phyloP scores from a whole-genome alignment of 176 grass and related monocot species.

The Musa troglodytarum region DNA sequence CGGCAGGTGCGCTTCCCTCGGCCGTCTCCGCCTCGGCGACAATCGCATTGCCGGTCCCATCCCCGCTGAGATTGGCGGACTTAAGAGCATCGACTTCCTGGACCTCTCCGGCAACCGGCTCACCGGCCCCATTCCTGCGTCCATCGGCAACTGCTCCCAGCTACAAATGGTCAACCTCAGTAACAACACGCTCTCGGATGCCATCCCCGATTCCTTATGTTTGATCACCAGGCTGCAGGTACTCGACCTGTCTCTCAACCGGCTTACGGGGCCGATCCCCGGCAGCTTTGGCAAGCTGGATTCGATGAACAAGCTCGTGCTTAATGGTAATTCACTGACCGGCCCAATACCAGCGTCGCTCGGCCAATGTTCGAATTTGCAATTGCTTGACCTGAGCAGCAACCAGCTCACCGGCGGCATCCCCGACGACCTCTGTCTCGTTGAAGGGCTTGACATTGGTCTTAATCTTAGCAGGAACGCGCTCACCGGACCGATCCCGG shows the following conservation, averaged over 20 bases:
- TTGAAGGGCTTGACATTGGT: conserved; percentile 63
- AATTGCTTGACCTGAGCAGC: conserved; percentile 74
- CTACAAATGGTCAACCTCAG: conserved; percentile 91
- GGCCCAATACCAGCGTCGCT: conserved; percentile 56
- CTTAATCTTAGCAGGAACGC: conserved; percentile 76
- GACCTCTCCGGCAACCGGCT: conserved; percentile 79
- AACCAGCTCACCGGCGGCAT: conserved; percentile 54
- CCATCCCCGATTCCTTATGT: conserved; percentile 45
- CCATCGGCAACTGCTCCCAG: conserved; percentile 64
- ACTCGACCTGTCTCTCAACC: conserved; percentile 62
- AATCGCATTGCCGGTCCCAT: conserved; percentile 60
- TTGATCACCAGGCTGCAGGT: conserved; percentile 54
- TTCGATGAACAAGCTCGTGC: conserved; percentile 50
- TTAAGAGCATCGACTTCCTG: conserved; percentile 76
- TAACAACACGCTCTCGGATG: conserved; percentile 59
- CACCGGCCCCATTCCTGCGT: conserved; percentile 32
- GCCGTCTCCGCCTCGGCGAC: conserved; percentile 60
- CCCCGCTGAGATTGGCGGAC: conserved; percentile 37
- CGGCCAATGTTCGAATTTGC: conserved; percentile 47
- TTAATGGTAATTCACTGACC: conserved; percentile 49
- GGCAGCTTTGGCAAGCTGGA: conserved; percentile 31
- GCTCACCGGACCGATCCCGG: conserved; percentile 47
- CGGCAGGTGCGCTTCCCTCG: conserved; percentile 37
- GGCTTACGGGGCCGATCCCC: conserved; percentile 40
- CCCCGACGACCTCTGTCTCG: conserved; percentile 53